Percentiles rank a stretch among this genome's conserved stretches.
Evolutionary conservation across 768 basidiomycete species (phyloP).

Genomic region (Leucocoprinus birnbaumii): DNA sequence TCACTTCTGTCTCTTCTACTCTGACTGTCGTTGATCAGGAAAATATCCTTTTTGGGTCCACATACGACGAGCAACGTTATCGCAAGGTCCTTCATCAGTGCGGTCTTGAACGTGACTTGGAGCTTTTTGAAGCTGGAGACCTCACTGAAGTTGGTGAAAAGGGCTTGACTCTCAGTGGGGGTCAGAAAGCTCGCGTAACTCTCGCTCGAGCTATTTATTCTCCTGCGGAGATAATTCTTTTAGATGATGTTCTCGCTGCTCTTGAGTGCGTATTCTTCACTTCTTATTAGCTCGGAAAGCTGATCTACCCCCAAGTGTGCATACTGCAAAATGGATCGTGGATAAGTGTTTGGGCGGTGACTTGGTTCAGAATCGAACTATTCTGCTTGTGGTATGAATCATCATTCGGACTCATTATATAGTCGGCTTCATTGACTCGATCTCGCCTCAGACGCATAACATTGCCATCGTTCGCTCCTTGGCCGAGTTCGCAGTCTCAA

Average conservation of each 20-base stretch:
- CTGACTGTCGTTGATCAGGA: conserved; percentile 33
- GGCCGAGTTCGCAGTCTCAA: conserved; percentile 52
- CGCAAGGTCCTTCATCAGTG: conserved; percentile 71
- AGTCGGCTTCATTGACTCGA: neutral
- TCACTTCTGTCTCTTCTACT: neutral
- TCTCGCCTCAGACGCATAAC: conserved; percentile 37
- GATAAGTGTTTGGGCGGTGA: conserved; percentile 76
- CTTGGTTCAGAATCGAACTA: conserved; percentile 70
- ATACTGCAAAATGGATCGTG: conserved; percentile 81
- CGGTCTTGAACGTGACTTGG: conserved; percentile 67
- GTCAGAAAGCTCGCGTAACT: conserved; percentile 43
- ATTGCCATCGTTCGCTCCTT: conserved; percentile 48
- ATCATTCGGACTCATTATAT: neutral
- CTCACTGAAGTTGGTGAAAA: conserved; percentile 69
- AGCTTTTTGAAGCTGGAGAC: conserved; percentile 63
- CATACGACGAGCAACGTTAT: conserved; percentile 71
- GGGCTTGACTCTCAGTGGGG: conserved; percentile 46
- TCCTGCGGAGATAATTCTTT: conserved; percentile 53
- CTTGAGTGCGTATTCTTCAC: conserved; percentile 35
- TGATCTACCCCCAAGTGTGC: conserved; percentile 38
- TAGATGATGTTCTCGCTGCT: conserved; percentile 73
- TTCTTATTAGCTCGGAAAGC: neutral
- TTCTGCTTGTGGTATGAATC: conserved; percentile 67
- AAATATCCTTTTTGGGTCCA: conserved; percentile 76
- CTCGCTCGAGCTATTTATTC: conserved; percentile 45